Conservation (phyloP, 495 filamentous ascomycete genomes). For the Aspergillus mulundensis region DNA sequence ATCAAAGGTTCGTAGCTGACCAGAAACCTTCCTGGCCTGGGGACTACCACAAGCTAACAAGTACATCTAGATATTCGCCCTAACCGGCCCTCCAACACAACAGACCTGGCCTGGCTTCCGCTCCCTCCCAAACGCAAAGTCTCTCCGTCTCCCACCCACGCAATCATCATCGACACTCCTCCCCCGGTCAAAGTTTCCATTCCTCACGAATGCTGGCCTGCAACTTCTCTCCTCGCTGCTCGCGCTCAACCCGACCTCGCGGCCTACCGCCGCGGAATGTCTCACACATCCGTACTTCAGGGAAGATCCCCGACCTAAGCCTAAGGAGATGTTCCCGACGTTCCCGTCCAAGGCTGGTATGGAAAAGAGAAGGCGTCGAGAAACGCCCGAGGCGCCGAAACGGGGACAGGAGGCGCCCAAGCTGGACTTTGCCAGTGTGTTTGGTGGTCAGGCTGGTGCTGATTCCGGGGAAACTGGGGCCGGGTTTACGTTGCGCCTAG, state of each 20-base stretch:
- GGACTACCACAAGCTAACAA: too few relatives aligned
- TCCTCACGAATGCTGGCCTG: constrained; percentile 72
- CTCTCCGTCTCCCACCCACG: constrained; percentile 67
- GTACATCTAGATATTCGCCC: constrained; percentile 66
- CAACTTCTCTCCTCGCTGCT: constrained; percentile 65
- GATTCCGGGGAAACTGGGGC: constrained; percentile 73
- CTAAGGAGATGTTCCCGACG: constrained; percentile 80
- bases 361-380: constrained; percentile 70
- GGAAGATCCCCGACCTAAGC: constrained; percentile 85
- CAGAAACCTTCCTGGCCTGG: too few relatives aligned
- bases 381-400: constrained; percentile 82
- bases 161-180: constrained; percentile 32
- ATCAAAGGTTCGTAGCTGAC: constrained; percentile 46
- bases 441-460: constrained; percentile 63
- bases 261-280: constrained; percentile 68
- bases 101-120: constrained; percentile 84
- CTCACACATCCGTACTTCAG: constrained; percentile 79
- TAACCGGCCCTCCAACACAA: constrained; percentile 86
- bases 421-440: constrained; percentile 68
- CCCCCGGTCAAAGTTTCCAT: constrained; percentile 69
- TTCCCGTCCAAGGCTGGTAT: constrained; percentile 93
- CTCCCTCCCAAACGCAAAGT: constrained; percentile 82
- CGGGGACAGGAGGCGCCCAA: constrained; percentile 66
- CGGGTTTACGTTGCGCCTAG: constrained; percentile 77
- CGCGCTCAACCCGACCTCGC: constrained; percentile 65